These are phyloP conservation scores for Cyberlindnera galapagoensis DNA, from an alignment of 805 yeast genomes.

Conservation along the genomic window DNA sequence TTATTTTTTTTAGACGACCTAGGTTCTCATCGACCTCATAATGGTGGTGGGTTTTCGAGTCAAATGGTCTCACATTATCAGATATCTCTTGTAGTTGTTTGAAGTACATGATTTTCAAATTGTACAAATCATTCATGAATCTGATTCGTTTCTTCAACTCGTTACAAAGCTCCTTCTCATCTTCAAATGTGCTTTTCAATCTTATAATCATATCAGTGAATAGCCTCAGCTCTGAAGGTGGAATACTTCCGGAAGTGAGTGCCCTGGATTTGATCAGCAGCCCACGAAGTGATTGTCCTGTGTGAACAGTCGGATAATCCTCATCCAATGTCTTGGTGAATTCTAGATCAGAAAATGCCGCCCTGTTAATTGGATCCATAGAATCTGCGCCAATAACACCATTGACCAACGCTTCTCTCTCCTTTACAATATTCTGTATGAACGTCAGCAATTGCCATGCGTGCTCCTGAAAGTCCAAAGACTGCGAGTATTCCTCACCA, in stretches of 20 bases:
- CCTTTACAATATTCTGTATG: conserved; percentile 40
- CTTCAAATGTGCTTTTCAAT: conserved; percentile 26
- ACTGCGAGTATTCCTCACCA: conserved; percentile 64
- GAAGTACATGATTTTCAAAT: conserved; percentile 76
- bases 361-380: conserved; percentile 6
- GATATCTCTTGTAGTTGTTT: conserved; percentile 81
- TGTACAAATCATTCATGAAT: conserved; percentile 59
- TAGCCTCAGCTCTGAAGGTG: conserved; percentile 3
- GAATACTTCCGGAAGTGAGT: conserved; percentile 1
- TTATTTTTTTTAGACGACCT: neutral
- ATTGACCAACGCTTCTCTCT: conserved; percentile 33
- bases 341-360: conserved; percentile 8
- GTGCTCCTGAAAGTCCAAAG: conserved; percentile 70
- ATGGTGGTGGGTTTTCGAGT: conserved; percentile 23
- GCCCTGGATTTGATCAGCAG: conserved; percentile 14
- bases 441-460: conserved; percentile 54
- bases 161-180: conserved; percentile 25
- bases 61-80: conserved; percentile 62
- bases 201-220: conserved; percentile 8
- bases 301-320: conserved; percentile 2
- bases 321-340: conserved; percentile 7
- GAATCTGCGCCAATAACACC: conserved; percentile 18
- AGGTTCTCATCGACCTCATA: neutral
- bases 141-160: conserved; percentile 37
- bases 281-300: conserved; percentile 7